phyloP scores from a whole-genome alignment of 495 filamentous ascomycete genomes.

The Choiromyces venosus region DNA sequence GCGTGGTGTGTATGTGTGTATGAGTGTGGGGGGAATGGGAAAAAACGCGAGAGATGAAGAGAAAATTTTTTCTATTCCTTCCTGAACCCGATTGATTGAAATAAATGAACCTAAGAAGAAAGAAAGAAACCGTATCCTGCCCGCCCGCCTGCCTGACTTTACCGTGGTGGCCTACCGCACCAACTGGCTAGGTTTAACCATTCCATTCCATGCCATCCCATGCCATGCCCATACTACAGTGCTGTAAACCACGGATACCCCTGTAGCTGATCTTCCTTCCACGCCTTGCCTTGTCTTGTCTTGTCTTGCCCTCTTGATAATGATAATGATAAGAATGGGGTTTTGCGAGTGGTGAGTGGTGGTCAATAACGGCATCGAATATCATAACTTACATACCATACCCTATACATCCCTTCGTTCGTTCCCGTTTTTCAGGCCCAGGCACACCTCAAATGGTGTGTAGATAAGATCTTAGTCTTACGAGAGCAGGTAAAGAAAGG shows the following conservation, averaged over 20 bases:
- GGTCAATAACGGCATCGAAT: neutral
- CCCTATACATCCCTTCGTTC: no score
- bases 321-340: neutral
- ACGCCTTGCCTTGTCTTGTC: no score
- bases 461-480: no score
- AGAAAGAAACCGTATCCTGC: neutral
- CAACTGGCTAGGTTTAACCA: neutral
- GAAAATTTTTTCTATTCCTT: neutral
- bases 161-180: no score
- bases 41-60: neutral
- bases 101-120: no score
- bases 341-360: neutral
- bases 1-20: neutral
- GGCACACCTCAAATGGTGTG: no score
- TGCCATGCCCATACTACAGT: no score
- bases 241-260: neutral
- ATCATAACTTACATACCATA: no score
- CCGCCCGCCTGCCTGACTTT: no score
- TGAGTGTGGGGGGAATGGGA: neutral
- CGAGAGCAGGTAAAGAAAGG: no score
- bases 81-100: neutral
- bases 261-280: conserved; percentile 1
- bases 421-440: no score
- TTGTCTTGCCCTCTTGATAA: neutral
- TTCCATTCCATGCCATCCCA: no score